phyloP scores from a whole-genome alignment of 495 filamentous ascomycete genomes.

The Aspergillus bridgeri region DNA sequence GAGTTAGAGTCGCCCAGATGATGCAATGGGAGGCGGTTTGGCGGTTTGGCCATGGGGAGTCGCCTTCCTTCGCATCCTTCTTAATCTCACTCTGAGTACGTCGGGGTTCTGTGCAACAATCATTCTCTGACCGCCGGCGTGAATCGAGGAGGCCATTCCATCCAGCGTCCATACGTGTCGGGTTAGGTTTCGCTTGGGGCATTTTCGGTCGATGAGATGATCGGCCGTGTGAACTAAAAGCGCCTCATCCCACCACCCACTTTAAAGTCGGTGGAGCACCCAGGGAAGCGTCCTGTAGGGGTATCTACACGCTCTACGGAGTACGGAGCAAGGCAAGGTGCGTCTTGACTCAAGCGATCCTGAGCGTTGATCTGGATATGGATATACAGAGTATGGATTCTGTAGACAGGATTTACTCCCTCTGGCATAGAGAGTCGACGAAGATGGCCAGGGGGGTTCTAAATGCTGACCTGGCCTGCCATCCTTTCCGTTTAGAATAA shows the following conservation, averaged over 20 bases:
- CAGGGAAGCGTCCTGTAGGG: conserved; percentile 12
- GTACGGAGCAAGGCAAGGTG: conserved; percentile 17
- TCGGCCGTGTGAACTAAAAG: conserved; percentile 23
- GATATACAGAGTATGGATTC: too few species aligned
- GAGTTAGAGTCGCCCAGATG: background rate
- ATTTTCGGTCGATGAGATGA: conserved; percentile 16
- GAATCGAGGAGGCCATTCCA: too few species aligned
- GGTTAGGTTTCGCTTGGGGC: conserved; percentile 19
- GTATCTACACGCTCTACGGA: conserved; percentile 4
- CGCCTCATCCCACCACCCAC: conserved; percentile 23
- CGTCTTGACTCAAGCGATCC: conserved; percentile 2
- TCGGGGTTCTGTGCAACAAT: too few species aligned
- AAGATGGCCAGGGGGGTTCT: too few species aligned
- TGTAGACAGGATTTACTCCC: too few species aligned
- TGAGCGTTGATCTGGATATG: background rate
- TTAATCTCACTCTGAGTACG: too few species aligned
- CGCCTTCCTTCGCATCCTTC: background rate
- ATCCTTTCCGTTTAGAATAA: too few species aligned
- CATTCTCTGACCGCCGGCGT: background rate
- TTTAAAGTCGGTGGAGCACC: conserved; percentile 22
- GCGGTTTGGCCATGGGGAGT: background rate
- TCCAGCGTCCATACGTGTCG: conserved; percentile 1
- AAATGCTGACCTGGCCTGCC: too few species aligned
- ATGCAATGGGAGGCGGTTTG: background rate
- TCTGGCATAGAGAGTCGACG: too few species aligned